A percentile compares a stretch with the other conserved stretches of the same genome.
Evolutionary conservation across 805 yeast genomes (phyloP).

Genomic region (Naumovozyma baii): DNA sequence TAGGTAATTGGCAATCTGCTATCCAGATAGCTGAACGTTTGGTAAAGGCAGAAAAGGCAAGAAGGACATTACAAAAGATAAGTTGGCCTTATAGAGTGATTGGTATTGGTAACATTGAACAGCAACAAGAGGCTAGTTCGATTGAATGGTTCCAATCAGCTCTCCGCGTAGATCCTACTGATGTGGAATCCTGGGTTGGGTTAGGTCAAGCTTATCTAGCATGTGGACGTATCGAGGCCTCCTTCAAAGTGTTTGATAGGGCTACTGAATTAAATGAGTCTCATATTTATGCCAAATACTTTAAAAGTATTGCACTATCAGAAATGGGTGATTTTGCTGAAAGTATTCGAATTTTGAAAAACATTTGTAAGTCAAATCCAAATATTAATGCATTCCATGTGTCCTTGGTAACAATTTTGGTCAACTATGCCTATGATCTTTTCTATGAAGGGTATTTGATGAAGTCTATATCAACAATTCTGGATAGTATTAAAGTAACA

Average conservation of each 20-base stretch:
- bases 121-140: constrained; percentile 64
- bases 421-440: constrained; percentile 44
- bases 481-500: constrained; percentile 35
- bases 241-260: constrained; percentile 67
- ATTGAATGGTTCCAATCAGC: constrained; percentile 86
- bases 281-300: constrained; percentile 54
- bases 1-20: constrained; percentile 77
- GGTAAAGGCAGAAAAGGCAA: constrained; percentile 52
- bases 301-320: constrained; percentile 56
- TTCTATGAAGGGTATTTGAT: constrained; percentile 55
- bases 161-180: constrained; percentile 54
- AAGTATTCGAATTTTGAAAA: constrained; percentile 42
- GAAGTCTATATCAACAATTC: constrained; percentile 45
- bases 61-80: constrained; percentile 36
- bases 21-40: constrained; percentile 61
- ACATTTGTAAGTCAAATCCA: constrained; percentile 36
- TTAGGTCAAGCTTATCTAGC: constrained; percentile 90
- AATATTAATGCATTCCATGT: constrained; percentile 42
- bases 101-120: constrained; percentile 68
- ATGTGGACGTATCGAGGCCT: constrained; percentile 81
- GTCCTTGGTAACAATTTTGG: constrained; percentile 47
- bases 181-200: constrained; percentile 82
- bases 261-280: constrained; percentile 46
- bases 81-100: constrained; percentile 87
- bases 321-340: constrained; percentile 56